Evolutionary conservation across 345 rosid species (phyloP).

Genomic region (Rhodamnia argentea): DNA sequence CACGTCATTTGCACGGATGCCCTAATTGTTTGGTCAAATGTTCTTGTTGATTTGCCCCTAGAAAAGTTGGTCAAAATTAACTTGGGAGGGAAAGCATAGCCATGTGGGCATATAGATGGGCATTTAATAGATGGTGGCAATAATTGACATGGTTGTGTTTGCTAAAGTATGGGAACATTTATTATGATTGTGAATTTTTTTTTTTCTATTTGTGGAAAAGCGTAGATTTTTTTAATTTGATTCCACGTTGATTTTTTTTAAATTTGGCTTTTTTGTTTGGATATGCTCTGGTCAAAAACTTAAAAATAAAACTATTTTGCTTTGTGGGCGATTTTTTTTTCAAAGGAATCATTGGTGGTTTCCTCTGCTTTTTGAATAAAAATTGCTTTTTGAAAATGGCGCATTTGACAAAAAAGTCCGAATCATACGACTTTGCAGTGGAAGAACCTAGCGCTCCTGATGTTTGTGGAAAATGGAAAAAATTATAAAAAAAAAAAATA

Average conservation of each 20-base stretch:
- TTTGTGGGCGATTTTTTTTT: neutral
- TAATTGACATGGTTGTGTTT: conserved; percentile 28
- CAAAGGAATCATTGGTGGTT: neutral
- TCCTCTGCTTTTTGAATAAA: neutral
- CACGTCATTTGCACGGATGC: neutral
- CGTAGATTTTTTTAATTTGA: neutral
- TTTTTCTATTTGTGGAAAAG: neutral
- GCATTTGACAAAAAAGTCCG: neutral
- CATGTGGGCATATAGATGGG: neutral
- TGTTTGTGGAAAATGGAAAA: neutral
- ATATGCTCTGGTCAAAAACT: neutral
- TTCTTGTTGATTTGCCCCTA: accelerated
- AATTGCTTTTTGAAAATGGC: neutral
- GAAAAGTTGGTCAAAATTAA: neutral
- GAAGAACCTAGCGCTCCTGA: neutral
- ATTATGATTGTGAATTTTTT: neutral
- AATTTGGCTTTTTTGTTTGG: neutral
- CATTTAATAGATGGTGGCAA: conserved; percentile 22
- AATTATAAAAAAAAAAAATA: too few relatives aligned
- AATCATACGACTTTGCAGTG: neutral
- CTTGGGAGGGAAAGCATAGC: neutral
- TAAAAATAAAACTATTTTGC: neutral
- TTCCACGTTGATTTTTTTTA: neutral
- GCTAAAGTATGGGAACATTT: conserved; percentile 21
- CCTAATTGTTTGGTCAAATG: neutral